Evolutionary conservation across 2,329 filamentous ascomycete genomes (phyloP).

Genomic region (Septoria linicola): DNA sequence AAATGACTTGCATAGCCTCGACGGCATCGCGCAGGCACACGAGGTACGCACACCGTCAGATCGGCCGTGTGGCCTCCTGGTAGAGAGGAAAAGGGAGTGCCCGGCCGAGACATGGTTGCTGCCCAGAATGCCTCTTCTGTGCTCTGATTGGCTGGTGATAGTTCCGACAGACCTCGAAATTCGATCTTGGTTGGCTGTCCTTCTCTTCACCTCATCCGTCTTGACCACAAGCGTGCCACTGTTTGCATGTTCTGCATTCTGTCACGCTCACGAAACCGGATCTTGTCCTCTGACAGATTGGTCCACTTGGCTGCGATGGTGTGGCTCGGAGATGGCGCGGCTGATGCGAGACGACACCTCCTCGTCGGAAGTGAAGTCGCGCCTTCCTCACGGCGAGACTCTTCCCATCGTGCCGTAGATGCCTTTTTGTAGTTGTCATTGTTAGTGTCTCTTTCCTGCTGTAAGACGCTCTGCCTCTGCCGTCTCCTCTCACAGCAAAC

Average conservation of each 20-base stretch:
- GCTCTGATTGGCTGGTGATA: neutral
- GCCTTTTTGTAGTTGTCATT: neutral
- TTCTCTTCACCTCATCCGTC: slow-evolving; percentile 12
- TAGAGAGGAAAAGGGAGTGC: neutral
- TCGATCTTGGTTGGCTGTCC: slow-evolving; percentile 6
- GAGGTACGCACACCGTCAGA: slow-evolving; percentile 3
- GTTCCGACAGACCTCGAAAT: neutral
- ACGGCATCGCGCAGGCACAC: slow-evolving; percentile 16
- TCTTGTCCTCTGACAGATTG: neutral
- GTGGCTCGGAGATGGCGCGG: slow-evolving; percentile 2
- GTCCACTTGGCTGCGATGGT: neutral
- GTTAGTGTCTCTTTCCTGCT: neutral
- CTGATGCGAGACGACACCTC: neutral
- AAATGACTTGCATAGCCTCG: slow-evolving; percentile 24
- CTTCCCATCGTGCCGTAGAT: neutral
- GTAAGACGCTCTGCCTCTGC: neutral
- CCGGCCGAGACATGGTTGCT: slow-evolving; percentile 12
- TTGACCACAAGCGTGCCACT: slow-evolving; percentile 12
- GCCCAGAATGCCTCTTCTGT: neutral
- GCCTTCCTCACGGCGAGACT: neutral
- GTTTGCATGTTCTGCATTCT: neutral
- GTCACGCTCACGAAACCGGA: slow-evolving; percentile 3
- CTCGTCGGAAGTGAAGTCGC: neutral
- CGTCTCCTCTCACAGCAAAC: neutral
- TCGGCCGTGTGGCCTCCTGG: no score